Evolutionary conservation across 2,329 filamentous ascomycete species (phyloP), one percentile per base, ranked within the genome.

Genomic region (Microsporum audouinii): DNA sequence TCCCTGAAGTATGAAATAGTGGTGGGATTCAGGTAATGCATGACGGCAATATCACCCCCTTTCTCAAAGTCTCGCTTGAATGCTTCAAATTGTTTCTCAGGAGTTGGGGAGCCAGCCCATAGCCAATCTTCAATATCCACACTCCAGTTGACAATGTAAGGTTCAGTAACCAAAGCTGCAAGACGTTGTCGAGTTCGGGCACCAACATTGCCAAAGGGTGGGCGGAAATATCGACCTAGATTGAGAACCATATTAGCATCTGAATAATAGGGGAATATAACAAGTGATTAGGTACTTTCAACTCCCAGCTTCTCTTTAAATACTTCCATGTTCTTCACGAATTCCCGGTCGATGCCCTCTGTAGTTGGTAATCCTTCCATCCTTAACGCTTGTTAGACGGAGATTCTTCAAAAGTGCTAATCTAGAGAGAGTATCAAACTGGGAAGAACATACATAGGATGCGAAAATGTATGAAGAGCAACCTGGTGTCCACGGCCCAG

Each of bases 101-200:
- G 85, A 2, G 84, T 87, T 49, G 73, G 68, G 0, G 78, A 80
- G 68, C 80, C 73, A 0, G 83, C 85, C 84, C 84, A 88, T 29
- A 86, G 68, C 84, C 84, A 88, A 69, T 88, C 86, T 75, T 88
- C 83, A 36, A 88, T 82, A 67, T 88, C 85, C 51, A 88, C 82
- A 67, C 80, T 84, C 86, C 85, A 88, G 70, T 83, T 84, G 58
- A 87, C 80, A 49, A 88, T 80, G 65, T 82, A 80, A 0, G 83
- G 79, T 12, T 80, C 77, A 1, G 77, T 74, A 23, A 80, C 77
- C 14, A 71, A 71, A 27, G 77, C 75, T 0, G 84, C 81, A 33
- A 88, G 78, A 45, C 83, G 79, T 69, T 86, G 81, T 2, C 86
- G 80, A 74, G 85, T 84, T 53, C 85, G 80, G 0, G 85, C 84